These are phyloP conservation scores for Serendipita vermifera DNA, from an alignment of 768 basidiomycete species.

Conservation along the genomic window DNA sequence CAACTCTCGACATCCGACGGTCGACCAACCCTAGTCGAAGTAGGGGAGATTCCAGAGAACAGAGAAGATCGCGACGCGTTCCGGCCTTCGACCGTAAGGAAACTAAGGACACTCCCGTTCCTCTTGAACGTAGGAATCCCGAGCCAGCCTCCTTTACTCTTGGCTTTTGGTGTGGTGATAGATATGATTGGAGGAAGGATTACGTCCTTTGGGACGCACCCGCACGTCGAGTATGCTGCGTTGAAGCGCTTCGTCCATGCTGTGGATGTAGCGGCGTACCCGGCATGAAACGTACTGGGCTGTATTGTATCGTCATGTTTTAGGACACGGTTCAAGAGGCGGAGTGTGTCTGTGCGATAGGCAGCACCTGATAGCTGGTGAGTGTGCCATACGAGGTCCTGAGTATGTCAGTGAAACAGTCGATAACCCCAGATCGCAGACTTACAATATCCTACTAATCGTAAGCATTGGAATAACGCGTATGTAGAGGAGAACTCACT, in stretches of 20 bases:
- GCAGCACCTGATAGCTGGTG: slow-evolving; percentile 14
- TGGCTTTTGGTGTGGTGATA: no score
- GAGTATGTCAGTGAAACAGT: neutral
- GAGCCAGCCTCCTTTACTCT: no score
- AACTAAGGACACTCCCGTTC: no score
- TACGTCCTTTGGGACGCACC: slow-evolving; percentile 2
- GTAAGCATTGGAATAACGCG: neutral
- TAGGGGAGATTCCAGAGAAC: no score
- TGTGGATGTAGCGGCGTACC: neutral
- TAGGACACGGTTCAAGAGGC: neutral
- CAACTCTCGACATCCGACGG: no score
- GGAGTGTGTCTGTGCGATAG: slow-evolving; percentile 9
- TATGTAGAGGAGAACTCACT: neutral
- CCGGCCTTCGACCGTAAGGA: no score
- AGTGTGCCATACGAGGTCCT: slow-evolving; percentile 17
- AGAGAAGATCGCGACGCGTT: no score
- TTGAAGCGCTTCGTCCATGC: neutral
- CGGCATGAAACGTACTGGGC: neutral
- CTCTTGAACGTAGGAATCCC: no score
- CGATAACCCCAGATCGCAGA: no score
- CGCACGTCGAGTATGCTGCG: neutral
- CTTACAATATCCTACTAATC: neutral
- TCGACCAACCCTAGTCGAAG: no score
- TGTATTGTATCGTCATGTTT: slow-evolving; percentile 2
- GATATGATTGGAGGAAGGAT: no score